Evolutionary conservation across 2,329 filamentous ascomycete genomes (phyloP), one percentile per base, ranked within the genome.

Genomic region (Calcarisporium arbuscula): DNA sequence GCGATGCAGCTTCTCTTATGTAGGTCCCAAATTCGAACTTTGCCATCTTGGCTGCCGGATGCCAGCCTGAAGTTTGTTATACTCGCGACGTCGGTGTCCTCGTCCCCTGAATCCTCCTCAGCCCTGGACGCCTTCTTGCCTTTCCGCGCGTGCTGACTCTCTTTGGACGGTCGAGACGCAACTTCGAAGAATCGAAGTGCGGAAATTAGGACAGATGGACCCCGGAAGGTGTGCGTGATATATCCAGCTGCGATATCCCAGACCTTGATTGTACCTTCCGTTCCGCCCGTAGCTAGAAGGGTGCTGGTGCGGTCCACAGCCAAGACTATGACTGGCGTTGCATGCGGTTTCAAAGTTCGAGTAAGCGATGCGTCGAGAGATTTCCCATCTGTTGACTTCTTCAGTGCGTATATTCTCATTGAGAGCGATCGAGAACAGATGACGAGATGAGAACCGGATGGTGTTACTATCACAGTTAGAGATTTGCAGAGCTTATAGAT

Each of bases 181-280:
- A 85, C 68, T 52, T 94, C 82, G 56, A 96, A 98, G 61, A 98
- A 96, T 49, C 82, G 82, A 14, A 98, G 68, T 0, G 92, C 87
- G 10, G 92, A 95, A 5, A 98, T 77, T 16, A 98, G 74, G 8
- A 92, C 89, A 40, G 88, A 88, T 37, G 94, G 90, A 2, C 89
- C 89, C 47, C 90, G 84, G 60, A 98, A 94, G 1, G 87, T 95
- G 60, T 98, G 92, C 19, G 94, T 98, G 20, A 88, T 80, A 58
- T 85, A 96, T 16, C 92, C 92, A 28, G 82, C 86, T 32, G 73
- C 70, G 40, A 98, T 87, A 61, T 98, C 92, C 90, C 90, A 98
- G 34, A 98, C 82, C 60, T 98, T 98, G 50, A 96, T 85, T 1
- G 84, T 77, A 17, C 92, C 92, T 54, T 98, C 92, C 4, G 92